Evolutionary conservation across 2,329 filamentous ascomycete species (phyloP).

Genomic region (Helotiales sp.): DNA sequence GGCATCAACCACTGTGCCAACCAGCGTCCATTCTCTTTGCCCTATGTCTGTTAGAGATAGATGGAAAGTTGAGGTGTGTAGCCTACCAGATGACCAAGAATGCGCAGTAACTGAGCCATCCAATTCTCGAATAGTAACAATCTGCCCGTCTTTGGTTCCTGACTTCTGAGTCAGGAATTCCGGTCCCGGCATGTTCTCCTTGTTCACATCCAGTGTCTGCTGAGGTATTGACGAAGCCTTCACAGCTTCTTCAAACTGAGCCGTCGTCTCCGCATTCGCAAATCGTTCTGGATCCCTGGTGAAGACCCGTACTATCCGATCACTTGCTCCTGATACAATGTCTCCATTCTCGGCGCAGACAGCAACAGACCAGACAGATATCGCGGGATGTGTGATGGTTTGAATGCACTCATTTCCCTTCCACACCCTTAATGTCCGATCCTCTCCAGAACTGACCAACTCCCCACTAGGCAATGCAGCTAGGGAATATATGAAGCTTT

Average conservation of each 20-base stretch:
- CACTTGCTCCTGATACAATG: conserved; percentile 91
- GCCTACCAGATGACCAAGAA: conserved; percentile 70
- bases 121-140: conserved; percentile 85
- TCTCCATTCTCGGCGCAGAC: conserved; percentile 82
- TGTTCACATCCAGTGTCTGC: conserved; percentile 86
- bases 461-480: conserved; percentile 80
- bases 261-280: conserved; percentile 70
- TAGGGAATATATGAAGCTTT: conserved; percentile 92
- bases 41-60: conserved; percentile 40
- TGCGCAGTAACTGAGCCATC: conserved; percentile 86
- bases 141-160: conserved; percentile 95
- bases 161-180: conserved; percentile 82
- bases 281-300: conserved; percentile 71
- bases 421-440: conserved; percentile 93
- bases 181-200: conserved; percentile 86
- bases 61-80: neutral
- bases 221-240: conserved; percentile 85
- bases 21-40: conserved; percentile 79
- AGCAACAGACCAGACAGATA: conserved; percentile 95
- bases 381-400: conserved; percentile 95
- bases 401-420: conserved; percentile 81
- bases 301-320: conserved; percentile 84
- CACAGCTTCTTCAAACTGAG: conserved; percentile 81
- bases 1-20: conserved; percentile 93
- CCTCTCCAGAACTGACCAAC: conserved; percentile 88